Evolutionary conservation across 139 green algal species (phyloP).

Genomic region (Microglena sp.): DNA sequence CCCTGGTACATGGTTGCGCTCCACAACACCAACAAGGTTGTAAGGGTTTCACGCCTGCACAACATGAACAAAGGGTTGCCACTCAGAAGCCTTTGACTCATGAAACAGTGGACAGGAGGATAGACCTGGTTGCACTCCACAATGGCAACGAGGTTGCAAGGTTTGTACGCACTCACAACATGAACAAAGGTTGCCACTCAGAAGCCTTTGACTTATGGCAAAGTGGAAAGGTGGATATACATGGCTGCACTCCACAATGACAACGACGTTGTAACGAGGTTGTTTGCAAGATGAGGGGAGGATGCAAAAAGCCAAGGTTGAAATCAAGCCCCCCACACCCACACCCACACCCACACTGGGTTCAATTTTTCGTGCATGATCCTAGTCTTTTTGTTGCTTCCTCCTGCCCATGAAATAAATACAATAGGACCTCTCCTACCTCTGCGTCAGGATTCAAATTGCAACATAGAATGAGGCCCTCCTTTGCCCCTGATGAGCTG

Average conservation of each 20-base stretch:
- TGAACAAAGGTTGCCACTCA: neutral
- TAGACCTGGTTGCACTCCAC: conserved; percentile 14
- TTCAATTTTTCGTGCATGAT: no score
- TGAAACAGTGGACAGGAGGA: conserved; percentile 21
- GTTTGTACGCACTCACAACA: conserved; percentile 25
- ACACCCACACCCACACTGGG: no score
- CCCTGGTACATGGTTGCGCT: conserved; percentile 12
- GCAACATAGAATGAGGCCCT: conserved; percentile 29
- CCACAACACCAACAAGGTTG: conserved; percentile 28
- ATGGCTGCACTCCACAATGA: no score
- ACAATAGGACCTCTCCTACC: neutral
- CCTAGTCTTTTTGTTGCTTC: no score
- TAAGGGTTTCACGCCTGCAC: conserved; percentile 32
- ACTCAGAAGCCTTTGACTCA: conserved; percentile 6
- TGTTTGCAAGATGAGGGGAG: no score
- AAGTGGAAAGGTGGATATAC: no score
- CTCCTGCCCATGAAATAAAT: no score
- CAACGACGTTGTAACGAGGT: no score
- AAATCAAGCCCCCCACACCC: no score
- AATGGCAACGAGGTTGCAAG: conserved; percentile 31
- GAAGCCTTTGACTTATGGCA: neutral
- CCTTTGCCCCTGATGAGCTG: conserved; percentile 19
- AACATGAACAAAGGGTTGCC: neutral
- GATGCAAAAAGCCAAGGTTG: no score
- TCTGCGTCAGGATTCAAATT: conserved; percentile 21